phyloP scores from a whole-genome alignment of 441 rosid species.

The Adansonia rubrostipa region DNA sequence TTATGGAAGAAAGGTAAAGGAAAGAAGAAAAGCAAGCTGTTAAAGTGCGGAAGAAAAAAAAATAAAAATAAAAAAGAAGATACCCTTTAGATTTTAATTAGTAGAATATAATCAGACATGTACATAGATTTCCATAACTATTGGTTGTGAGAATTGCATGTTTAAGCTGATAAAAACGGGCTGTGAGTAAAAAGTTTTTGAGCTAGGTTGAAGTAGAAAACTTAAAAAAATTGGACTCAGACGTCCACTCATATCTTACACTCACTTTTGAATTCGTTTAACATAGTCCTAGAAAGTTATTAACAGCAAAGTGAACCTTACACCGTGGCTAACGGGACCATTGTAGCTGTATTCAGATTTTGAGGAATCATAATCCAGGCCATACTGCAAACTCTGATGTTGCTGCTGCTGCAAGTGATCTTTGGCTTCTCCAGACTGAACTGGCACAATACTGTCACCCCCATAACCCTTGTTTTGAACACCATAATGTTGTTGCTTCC shows the following conservation, averaged over 20 bases:
- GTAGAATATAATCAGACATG: no score
- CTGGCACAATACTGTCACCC: conserved; percentile 77
- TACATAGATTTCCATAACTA: background rate
- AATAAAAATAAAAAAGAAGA: no score
- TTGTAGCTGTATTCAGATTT: conserved; percentile 53
- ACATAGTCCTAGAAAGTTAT: no score
- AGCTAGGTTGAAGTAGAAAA: background rate
- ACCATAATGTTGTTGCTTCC: conserved; percentile 38
- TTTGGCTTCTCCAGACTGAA: conserved; percentile 51
- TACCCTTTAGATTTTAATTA: background rate
- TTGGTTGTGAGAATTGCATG: background rate
- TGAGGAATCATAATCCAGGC: conserved; percentile 57
- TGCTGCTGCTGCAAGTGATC: conserved; percentile 46
- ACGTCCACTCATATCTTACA: background rate
- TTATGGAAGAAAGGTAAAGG: conserved; percentile 22
- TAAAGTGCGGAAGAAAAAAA: conserved; percentile 25
- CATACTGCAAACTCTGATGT: conserved; percentile 51
- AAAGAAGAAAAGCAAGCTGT: conserved; percentile 1
- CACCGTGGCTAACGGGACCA: conserved; percentile 50
- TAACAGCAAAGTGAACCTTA: conserved; percentile 30
- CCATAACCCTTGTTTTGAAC: conserved; percentile 50
- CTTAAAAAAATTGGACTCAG: no score
- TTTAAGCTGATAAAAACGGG: conserved; percentile 6
- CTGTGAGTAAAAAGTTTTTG: no score
- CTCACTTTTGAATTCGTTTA: no score